Conservation (phyloP, 441 rosid species). For the Gossypium schwendimanii region DNA sequence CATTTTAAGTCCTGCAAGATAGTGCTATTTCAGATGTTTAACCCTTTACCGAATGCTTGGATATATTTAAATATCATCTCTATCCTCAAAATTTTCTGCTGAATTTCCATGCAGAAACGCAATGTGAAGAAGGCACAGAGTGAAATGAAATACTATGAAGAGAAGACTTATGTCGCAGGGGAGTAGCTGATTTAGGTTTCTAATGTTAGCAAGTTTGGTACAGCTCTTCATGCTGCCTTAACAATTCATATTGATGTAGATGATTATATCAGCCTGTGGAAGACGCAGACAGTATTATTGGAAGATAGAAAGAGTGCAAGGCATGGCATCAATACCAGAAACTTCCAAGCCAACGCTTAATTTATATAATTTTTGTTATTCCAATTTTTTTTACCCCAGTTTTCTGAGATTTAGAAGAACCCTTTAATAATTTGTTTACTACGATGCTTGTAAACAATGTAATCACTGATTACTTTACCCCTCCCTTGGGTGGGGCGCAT, state of each 20-base stretch:
- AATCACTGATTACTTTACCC: neutral
- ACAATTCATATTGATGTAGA: slow-evolving; percentile 8
- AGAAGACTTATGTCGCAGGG: slow-evolving; percentile 64
- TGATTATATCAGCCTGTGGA: slow-evolving; percentile 1
- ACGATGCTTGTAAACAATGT: neutral
- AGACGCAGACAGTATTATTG: neutral
- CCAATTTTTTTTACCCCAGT: too few species aligned
- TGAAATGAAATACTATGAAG: slow-evolving; percentile 77
- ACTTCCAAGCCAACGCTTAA: neutral
- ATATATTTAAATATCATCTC: neutral
- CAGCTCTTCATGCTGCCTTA: slow-evolving; percentile 16
- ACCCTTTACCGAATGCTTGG: neutral
- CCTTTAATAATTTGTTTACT: neutral
- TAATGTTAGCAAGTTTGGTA: slow-evolving; percentile 15
- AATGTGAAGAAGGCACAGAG: slow-evolving; percentile 65
- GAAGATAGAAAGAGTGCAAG: neutral
- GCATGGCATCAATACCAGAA: neutral
- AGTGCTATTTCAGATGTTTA: neutral
- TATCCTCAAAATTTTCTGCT: neutral
- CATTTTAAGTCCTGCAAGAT: neutral
- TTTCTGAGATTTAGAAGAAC: neutral
- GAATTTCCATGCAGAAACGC: slow-evolving; percentile 54
- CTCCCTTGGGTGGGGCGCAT: too few species aligned
- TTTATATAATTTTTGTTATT: neutral
- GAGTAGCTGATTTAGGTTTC: slow-evolving; percentile 27